Evolutionary conservation across 495 filamentous ascomycete species (phyloP).

Genomic region (Aspergillus heteromorphus): DNA sequence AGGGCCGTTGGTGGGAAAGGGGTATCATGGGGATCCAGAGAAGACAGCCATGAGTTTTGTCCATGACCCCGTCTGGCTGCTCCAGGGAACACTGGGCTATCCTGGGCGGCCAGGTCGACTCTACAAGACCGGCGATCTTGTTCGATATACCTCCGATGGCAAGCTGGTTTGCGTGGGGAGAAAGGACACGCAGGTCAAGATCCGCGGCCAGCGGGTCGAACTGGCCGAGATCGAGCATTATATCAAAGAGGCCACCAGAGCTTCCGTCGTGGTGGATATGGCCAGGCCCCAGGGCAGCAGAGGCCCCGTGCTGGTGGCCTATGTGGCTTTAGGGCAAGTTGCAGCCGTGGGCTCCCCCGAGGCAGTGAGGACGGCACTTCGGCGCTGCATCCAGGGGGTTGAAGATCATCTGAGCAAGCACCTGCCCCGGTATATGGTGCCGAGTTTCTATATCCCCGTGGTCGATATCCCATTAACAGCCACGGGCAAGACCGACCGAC

Average conservation of each 20-base stretch:
- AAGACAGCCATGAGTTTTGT: constrained; percentile 26
- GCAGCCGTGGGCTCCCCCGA: too few species aligned
- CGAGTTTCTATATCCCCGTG: constrained; percentile 28
- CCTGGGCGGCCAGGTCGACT: not conserved
- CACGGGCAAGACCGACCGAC: constrained; percentile 33
- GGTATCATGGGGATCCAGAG: constrained; percentile 36
- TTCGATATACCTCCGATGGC: constrained; percentile 34
- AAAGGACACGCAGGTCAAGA: constrained; percentile 22
- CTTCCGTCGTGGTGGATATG: too few species aligned
- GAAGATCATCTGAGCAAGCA: not conserved
- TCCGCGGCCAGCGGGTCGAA: not conserved
- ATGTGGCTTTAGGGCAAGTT: too few species aligned
- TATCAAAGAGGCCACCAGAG: not conserved
- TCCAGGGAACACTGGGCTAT: not conserved
- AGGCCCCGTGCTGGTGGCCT: too few species aligned
- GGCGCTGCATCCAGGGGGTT: too few species aligned
- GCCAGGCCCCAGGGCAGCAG: too few species aligned
- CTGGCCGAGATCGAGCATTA: not conserved
- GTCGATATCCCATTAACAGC: constrained; percentile 26
- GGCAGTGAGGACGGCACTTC: too few species aligned
- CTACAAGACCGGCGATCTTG: constrained; percentile 48
- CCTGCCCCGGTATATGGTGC: constrained; percentile 38
- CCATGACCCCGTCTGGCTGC: constrained; percentile 18
- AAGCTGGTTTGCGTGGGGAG: not conserved
- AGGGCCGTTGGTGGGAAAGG: constrained; percentile 33